A percentile compares a stretch with the other conserved stretches of the same genome.
These are phyloP conservation scores for Penicillium nordicum DNA, from an alignment of 2,329 filamentous ascomycete species.

Conservation along the genomic window DNA sequence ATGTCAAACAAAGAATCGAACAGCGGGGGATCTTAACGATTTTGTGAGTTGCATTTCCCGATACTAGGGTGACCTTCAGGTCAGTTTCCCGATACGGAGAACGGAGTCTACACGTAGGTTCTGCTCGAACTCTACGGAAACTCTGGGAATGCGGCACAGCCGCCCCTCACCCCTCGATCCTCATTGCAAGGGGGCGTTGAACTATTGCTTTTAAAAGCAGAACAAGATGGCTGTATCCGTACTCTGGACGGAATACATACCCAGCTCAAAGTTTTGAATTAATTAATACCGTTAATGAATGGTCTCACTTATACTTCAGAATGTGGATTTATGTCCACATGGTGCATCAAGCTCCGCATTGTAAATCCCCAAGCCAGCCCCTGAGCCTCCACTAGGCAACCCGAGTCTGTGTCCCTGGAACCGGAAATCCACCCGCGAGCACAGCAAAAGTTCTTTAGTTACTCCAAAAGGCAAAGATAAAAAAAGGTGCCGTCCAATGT, in stretches of 20 bases:
- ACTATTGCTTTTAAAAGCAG: too few species aligned
- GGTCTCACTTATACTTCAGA: background rate
- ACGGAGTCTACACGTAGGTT: background rate
- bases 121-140: background rate
- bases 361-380: conserved; percentile 3
- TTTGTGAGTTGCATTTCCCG: background rate
- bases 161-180: background rate
- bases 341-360: conserved; percentile 10
- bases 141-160: background rate
- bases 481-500: conserved; percentile 1
- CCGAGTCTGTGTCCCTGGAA: conserved; percentile 16
- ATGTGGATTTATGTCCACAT: conserved; percentile 12
- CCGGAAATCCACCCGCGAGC: conserved; percentile 9
- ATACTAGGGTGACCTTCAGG: background rate
- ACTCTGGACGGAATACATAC: background rate
- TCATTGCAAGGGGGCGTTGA: too few species aligned
- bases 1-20: background rate
- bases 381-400: conserved; percentile 12
- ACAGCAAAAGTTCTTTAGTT: background rate
- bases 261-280: background rate
- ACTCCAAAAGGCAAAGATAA: background rate
- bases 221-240: too few species aligned
- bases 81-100: background rate
- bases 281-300: background rate
- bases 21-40: background rate